Evolutionary conservation across 2,329 filamentous ascomycete genomes (phyloP).

Genomic region (Dactylellina parvicollis): DNA sequence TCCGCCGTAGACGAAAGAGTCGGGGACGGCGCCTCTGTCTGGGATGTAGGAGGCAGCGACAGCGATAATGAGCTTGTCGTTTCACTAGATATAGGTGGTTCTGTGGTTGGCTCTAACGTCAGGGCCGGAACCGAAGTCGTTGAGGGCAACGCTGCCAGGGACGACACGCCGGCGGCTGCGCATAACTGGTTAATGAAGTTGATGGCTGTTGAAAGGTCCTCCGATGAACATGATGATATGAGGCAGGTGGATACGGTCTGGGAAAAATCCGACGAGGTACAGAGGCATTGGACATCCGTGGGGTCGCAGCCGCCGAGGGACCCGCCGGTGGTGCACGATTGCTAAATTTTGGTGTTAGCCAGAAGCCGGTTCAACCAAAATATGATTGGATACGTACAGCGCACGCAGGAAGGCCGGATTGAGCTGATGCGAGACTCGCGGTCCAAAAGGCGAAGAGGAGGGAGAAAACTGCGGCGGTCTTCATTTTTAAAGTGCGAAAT

Average conservation of each 20-base stretch:
- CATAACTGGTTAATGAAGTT: background rate
- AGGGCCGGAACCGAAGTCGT: too few species aligned
- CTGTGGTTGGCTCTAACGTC: too few species aligned
- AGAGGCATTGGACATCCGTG: background rate
- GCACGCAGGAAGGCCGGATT: conserved; percentile 2
- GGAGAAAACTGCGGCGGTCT: background rate
- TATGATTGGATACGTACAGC: background rate
- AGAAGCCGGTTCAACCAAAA: too few species aligned
- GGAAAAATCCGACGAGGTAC: background rate
- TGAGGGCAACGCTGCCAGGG: background rate
- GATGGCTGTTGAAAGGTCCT: background rate
- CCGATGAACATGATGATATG: background rate
- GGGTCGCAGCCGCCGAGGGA: background rate
- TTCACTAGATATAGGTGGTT: too few species aligned
- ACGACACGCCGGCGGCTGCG: background rate
- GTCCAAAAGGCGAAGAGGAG: background rate
- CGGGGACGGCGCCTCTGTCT: background rate
- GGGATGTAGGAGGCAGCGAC: background rate
- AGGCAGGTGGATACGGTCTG: background rate
- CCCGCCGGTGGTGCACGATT: background rate
- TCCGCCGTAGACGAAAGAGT: background rate
- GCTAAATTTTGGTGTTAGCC: background rate
- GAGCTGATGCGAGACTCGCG: background rate
- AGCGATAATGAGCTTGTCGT: too few species aligned
- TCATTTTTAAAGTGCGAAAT: background rate